phyloP scores from a whole-genome alignment of 75 land plant genomes.

The Selaginella tamariscina region DNA sequence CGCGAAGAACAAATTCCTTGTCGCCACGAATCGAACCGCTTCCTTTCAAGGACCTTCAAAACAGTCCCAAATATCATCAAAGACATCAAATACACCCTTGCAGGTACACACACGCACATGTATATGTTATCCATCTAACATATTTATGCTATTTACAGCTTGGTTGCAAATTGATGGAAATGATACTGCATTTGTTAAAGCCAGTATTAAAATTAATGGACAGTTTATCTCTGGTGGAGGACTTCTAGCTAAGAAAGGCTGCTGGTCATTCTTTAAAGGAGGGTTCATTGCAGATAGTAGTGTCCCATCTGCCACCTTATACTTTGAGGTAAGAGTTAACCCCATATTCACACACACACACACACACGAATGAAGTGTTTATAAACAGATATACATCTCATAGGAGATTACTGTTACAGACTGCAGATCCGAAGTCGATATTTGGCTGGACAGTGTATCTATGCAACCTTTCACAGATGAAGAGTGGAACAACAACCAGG shows the following conservation, averaged over 20 bases:
- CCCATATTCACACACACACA: too few relatives aligned
- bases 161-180: conserved; percentile 51
- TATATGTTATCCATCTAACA: neutral
- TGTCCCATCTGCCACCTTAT: conserved; percentile 23
- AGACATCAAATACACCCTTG: conserved; percentile 36
- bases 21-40: conserved; percentile 27
- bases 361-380: too few relatives aligned
- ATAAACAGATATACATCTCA: neutral
- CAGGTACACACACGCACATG: conserved; percentile 25
- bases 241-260: conserved; percentile 39
- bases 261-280: conserved; percentile 87
- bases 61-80: conserved; percentile 32
- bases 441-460: conserved; percentile 39
- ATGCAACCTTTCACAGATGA: conserved; percentile 57
- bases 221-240: conserved; percentile 35
- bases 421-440: conserved; percentile 10
- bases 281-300: conserved; percentile 40
- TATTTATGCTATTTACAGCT: conserved; percentile 22
- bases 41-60: conserved; percentile 29
- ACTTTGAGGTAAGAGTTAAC: conserved; percentile 46
- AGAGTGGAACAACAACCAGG: conserved; percentile 53
- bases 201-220: conserved; percentile 32
- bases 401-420: neutral
- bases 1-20: conserved; percentile 29
- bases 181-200: conserved; percentile 33